phyloP scores from a whole-genome alignment of 352 stramenopile genomes.

The Phytophthora pini region DNA sequence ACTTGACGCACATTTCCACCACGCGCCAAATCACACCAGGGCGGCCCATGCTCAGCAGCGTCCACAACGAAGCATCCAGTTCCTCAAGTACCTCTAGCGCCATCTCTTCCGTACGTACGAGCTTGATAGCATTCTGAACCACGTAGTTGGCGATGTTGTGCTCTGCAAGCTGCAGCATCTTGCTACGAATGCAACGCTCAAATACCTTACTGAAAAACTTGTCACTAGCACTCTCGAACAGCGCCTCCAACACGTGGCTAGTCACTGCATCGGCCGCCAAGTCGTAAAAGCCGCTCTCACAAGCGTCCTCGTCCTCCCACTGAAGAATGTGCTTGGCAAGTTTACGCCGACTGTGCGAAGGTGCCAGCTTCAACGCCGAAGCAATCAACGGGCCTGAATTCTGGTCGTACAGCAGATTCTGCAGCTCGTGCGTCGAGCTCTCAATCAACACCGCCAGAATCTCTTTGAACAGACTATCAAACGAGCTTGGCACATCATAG shows the following conservation, averaged over 20 bases:
- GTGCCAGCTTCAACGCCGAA: slow-evolving; percentile 66
- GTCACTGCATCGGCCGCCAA: slow-evolving; percentile 76
- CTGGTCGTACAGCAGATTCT: slow-evolving; percentile 73
- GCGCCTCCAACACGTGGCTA: slow-evolving; percentile 77
- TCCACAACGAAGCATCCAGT: slow-evolving; percentile 68
- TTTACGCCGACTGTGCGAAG: slow-evolving; percentile 50
- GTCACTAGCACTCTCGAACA: slow-evolving; percentile 66
- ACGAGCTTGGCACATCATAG: slow-evolving; percentile 61
- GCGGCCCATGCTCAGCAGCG: slow-evolving; percentile 71
- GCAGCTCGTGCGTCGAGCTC: slow-evolving; percentile 48
- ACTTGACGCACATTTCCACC: slow-evolving; percentile 75
- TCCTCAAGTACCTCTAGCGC: slow-evolving; percentile 65
- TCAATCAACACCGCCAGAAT: slow-evolving; percentile 59
- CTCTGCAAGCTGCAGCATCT: slow-evolving; percentile 73
- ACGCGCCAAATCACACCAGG: slow-evolving; percentile 82
- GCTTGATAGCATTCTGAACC: slow-evolving; percentile 75
- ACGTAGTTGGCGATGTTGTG: slow-evolving; percentile 86
- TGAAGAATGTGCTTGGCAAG: slow-evolving; percentile 72
- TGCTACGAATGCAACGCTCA: slow-evolving; percentile 61
- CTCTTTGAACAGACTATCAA: slow-evolving; percentile 67
- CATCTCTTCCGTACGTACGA: slow-evolving; percentile 48
- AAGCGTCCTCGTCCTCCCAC: slow-evolving; percentile 68
- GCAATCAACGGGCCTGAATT: slow-evolving; percentile 80
- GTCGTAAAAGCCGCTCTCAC: slow-evolving; percentile 65
- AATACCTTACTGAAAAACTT: slow-evolving; percentile 76